Conservation (phyloP, 106 monocot genomes). For the Vanilla planifolia region DNA sequence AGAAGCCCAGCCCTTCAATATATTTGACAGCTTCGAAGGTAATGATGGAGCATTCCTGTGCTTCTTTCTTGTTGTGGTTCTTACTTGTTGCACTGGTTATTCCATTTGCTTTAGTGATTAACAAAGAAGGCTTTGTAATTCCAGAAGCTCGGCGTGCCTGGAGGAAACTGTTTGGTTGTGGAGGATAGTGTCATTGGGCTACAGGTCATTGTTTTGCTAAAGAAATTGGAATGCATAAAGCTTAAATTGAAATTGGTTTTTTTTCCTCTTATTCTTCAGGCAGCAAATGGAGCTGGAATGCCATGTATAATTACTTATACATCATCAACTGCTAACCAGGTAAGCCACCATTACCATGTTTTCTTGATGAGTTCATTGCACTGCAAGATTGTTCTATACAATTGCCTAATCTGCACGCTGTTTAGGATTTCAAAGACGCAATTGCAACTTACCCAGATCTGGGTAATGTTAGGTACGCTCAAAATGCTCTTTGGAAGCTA, state of each 20-base stretch:
- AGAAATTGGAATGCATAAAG: background rate
- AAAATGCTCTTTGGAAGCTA: background rate
- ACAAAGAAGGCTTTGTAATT: background rate
- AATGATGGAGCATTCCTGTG: background rate
- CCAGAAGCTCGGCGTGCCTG: constrained; percentile 57
- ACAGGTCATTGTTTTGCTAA: constrained; percentile 37
- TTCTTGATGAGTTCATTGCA: background rate
- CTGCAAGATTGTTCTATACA: background rate
- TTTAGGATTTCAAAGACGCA: constrained; percentile 93
- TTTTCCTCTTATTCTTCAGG: no score
- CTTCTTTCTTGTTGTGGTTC: background rate
- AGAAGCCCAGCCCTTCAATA: constrained; percentile 93
- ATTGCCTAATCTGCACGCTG: constrained; percentile 12
- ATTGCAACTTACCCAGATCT: constrained; percentile 84
- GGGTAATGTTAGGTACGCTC: constrained; percentile 77
- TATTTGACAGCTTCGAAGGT: constrained; percentile 80
- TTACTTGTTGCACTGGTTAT: no score
- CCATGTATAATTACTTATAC: constrained; percentile 91
- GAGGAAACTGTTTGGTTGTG: constrained; percentile 79
- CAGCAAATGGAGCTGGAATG: constrained; percentile 95
- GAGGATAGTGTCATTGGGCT: constrained; percentile 97
- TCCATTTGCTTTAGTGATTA: background rate
- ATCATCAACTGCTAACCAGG: constrained; percentile 88
- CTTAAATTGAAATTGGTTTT: no score
- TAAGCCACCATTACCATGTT: constrained; percentile 7